Base-by-base conservation (phyloP, 2,329 filamentous ascomycete genomes). In the Thielaviopsis populi region DNA sequence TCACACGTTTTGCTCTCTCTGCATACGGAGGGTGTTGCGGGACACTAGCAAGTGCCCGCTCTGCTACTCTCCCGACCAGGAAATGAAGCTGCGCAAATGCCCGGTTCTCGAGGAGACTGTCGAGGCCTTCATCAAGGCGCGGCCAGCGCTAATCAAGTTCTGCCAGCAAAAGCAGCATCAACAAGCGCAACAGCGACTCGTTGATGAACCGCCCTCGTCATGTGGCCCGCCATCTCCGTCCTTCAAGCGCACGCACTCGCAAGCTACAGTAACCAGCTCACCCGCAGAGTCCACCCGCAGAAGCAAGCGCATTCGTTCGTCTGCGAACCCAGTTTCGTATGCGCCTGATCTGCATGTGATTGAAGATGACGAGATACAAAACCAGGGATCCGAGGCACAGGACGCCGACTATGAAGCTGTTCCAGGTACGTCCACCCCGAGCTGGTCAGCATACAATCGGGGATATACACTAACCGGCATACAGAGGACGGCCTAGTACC, bases 1-100 rank as follows among this genome's bases (percentile, higher is more conserved):
- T 63, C 94, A 99, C 73, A 97, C 94, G 0, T 99, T 99, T 72
- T 99, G 94, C 78, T 96, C 92, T 6, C 77, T 95, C 63, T 99
- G 94, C 73, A 97, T 99, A 72, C 87, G 94, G 37, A 82, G 91
- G 67, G 90, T 88, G 66, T 80, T 99, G 0, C 86, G 86, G 1
- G 81, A 83, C 40, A 91, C 96, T 68, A 88, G 90, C 8, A 91
- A 88, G 74, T 99, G 94, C 70, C 94, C 94, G 0, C 79, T 89
- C 1, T 99, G 94, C 74, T 85, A 90, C 61, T 77, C 83, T 5
- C 74, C 78, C 0, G 89, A 95, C 68, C 91, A 96, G 72, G 90
- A 92, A 72, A 81, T 89, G 66, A 94, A 89, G 72, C 72, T 99
- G 69, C 81, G 91, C 65, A 86, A 86, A 58, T 97, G 97, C 72